Evolutionary conservation across 2,329 filamentous ascomycete species (phyloP).

Genomic region (Ceratocystis colombiana): DNA sequence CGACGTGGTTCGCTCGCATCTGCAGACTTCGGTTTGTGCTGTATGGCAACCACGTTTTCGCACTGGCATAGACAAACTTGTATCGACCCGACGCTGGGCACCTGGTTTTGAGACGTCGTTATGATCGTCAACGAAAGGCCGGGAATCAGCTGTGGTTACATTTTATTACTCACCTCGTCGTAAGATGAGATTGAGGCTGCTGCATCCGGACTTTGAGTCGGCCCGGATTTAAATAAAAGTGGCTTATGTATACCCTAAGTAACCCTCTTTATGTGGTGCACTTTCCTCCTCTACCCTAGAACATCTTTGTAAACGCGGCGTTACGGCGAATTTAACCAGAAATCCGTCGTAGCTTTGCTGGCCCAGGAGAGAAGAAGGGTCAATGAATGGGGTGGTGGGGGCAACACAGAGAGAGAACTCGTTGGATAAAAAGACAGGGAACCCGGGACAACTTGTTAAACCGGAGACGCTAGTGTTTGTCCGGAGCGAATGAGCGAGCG

Average conservation of each 20-base stretch:
- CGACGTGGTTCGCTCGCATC: conserved; percentile 41
- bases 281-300: background rate
- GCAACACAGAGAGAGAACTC: background rate
- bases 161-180: conserved; percentile 27
- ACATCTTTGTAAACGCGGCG: background rate
- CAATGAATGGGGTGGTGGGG: background rate
- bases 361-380: background rate
- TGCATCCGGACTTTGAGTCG: background rate
- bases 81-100: conserved; percentile 46
- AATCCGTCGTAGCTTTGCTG: background rate
- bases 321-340: background rate
- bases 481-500: too few relatives aligned
- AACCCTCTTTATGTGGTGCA: background rate
- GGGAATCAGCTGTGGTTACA: conserved; percentile 54
- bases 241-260: background rate
- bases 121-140: conserved; percentile 43
- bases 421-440: too few relatives aligned
- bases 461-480: too few relatives aligned
- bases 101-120: conserved; percentile 46
- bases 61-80: conserved; percentile 44
- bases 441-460: too few relatives aligned
- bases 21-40: conserved; percentile 18
- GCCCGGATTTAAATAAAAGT: background rate
- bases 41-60: conserved; percentile 44
- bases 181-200: too few relatives aligned